These are phyloP conservation scores for Nepenthes alata DNA, from an alignment of 179 eudicot species.

Conservation along the genomic window DNA sequence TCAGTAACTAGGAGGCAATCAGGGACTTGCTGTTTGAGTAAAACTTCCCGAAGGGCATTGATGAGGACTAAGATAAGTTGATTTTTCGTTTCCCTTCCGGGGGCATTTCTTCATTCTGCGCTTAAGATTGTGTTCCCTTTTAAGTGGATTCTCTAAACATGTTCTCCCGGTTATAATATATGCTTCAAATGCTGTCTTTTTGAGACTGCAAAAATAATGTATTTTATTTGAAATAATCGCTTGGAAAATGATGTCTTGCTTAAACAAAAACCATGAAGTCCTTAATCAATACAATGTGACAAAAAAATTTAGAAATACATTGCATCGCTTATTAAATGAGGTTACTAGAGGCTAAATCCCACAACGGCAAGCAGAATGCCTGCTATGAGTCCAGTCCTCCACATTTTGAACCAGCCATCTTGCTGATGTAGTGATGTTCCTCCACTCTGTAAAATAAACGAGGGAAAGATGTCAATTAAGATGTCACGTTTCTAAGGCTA, in stretches of 20 bases:
- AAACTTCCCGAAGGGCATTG: slow-evolving; percentile 45
- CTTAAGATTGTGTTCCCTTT: not conserved
- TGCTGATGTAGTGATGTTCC: slow-evolving; percentile 31
- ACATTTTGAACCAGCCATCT: slow-evolving; percentile 21
- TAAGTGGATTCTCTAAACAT: not conserved
- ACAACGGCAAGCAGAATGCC: slow-evolving; percentile 24
- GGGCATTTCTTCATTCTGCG: not conserved
- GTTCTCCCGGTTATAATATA: not conserved
- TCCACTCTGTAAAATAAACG: slow-evolving; percentile 34
- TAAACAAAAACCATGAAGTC: no score
- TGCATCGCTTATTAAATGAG: slow-evolving; percentile 7
- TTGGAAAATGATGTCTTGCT: not conserved
- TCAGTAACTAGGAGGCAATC: slow-evolving; percentile 81
- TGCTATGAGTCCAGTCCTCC: slow-evolving; percentile 31
- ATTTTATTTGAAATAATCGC: slow-evolving; percentile 5
- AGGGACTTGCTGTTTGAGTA: slow-evolving; percentile 75
- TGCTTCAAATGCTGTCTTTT: no score
- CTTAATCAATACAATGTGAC: no score
- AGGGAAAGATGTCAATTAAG: not conserved
- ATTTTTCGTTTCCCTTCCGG: no score
- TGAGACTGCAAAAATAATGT: no score
- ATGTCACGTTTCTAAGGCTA: not conserved
- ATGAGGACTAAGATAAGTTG: slow-evolving; percentile 9
- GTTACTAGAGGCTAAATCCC: slow-evolving; percentile 11
- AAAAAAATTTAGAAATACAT: slow-evolving; percentile 3